These are phyloP conservation scores for Aspergillus asperescens DNA, from an alignment of 495 filamentous ascomycete species.

Conservation along the genomic window DNA sequence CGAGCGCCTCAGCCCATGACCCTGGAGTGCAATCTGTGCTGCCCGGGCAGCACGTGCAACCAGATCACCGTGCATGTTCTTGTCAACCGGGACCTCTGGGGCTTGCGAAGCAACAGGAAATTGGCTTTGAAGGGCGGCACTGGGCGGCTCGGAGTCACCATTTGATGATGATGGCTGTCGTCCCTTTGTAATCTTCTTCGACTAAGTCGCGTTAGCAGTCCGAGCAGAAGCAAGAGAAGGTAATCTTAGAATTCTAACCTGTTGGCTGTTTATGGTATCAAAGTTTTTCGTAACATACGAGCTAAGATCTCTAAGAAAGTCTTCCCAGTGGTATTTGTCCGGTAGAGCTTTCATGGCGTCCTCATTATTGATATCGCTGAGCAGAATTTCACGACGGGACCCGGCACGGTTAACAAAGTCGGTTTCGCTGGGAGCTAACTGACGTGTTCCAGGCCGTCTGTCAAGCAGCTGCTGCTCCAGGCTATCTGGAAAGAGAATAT, in stretches of 20 bases:
- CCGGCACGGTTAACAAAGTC: constrained; percentile 62
- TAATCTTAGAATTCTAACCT: constrained; percentile 29
- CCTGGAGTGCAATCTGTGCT: constrained; percentile 51
- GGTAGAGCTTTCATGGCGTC: constrained; percentile 59
- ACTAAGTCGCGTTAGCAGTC: constrained; percentile 28
- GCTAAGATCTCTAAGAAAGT: constrained; percentile 69
- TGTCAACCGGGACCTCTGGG: constrained; percentile 38
- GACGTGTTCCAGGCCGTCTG: constrained; percentile 58
- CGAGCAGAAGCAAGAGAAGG: too few relatives aligned
- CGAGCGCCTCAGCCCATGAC: constrained; percentile 39
- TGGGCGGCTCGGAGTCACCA: constrained; percentile 36
- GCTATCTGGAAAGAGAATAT: constrained; percentile 66
- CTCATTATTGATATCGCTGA: constrained; percentile 55
- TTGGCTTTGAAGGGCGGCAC: constrained; percentile 41
- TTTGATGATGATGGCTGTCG: constrained; percentile 40
- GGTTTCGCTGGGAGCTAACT: constrained; percentile 64
- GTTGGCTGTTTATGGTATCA: constrained; percentile 52
- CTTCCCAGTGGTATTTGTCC: constrained; percentile 74
- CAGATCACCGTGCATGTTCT: constrained; percentile 47
- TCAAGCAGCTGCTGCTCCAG: constrained; percentile 59
- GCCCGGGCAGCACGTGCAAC: constrained; percentile 50
- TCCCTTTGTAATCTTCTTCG: constrained; percentile 41
- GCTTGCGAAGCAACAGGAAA: constrained; percentile 41
- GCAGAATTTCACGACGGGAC: constrained; percentile 62
- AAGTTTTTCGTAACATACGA: constrained; percentile 72